These are phyloP conservation scores for Melanogaster broomeanus DNA, from an alignment of 768 basidiomycete species.

Conservation along the genomic window DNA sequence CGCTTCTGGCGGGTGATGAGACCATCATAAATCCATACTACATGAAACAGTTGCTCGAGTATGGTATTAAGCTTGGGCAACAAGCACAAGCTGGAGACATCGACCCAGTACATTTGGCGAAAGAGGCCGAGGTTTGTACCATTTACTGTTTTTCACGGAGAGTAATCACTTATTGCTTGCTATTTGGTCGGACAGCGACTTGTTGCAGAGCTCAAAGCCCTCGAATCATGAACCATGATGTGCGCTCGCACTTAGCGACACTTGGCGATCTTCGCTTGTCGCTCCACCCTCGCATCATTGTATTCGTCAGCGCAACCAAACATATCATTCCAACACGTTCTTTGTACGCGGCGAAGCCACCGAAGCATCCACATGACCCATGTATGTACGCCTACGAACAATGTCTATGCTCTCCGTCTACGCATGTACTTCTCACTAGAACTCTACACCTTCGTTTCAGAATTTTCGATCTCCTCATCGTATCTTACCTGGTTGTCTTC, in stretches of 20 bases:
- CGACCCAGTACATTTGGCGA: constrained; percentile 47
- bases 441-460: constrained; percentile 6
- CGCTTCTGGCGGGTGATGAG: constrained; percentile 49
- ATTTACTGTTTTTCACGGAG: neutral
- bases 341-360: constrained; percentile 29
- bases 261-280: constrained; percentile 3
- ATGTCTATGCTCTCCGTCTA: constrained; percentile 11
- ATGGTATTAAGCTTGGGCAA: constrained; percentile 65
- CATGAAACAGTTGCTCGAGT: constrained; percentile 73
- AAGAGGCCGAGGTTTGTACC: constrained; percentile 57
- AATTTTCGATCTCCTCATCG: constrained; percentile 11
- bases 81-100: constrained; percentile 40
- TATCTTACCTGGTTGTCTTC: constrained; percentile 25
- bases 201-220: constrained; percentile 59
- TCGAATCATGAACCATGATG: constrained; percentile 40
- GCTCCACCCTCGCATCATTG: constrained; percentile 24
- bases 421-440: constrained; percentile 29
- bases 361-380: constrained; percentile 19
- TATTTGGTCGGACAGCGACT: constrained; percentile 47
- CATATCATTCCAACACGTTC: constrained; percentile 23
- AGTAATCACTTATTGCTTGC: neutral
- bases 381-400: constrained; percentile 34
- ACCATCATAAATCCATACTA: constrained; percentile 78
- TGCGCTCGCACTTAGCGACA: constrained; percentile 1
- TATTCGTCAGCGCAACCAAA: constrained; percentile 25